Conservation (phyloP, 805 yeast species). For the Yarrowia osloensis region DNA sequence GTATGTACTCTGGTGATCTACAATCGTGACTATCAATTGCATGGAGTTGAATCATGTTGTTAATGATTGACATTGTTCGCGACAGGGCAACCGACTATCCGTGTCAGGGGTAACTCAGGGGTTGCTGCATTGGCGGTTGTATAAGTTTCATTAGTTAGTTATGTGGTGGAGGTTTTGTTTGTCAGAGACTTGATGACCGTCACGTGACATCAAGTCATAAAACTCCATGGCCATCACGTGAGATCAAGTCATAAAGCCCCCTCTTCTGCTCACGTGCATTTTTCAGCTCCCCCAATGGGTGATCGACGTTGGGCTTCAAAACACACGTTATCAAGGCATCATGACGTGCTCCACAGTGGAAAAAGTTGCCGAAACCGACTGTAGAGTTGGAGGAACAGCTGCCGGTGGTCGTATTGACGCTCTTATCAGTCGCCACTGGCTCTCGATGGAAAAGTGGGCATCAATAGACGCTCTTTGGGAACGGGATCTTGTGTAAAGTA, state of each 20-base stretch:
- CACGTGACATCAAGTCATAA: no score
- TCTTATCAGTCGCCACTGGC: not conserved
- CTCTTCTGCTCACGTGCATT: no score
- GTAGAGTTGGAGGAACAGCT: not conserved
- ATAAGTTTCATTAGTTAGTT: no score
- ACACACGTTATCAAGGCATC: constrained; percentile 14
- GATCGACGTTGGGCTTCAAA: not conserved
- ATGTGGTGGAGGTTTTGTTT: no score
- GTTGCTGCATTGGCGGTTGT: no score
- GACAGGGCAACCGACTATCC: no score
- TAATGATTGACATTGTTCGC: not conserved
- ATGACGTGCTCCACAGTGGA: not conserved
- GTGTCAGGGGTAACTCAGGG: no score
- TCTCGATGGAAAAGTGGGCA: constrained; percentile 17
- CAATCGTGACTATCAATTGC: not conserved
- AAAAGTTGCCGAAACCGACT: not conserved
- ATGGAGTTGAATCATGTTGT: not conserved
- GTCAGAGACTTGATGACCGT: no score
- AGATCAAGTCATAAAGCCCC: no score
- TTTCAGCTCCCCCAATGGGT: no score
- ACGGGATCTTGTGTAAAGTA: constrained; percentile 2
- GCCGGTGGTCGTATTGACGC: not conserved
- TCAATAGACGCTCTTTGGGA: constrained; percentile 6
- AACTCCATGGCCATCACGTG: no score
- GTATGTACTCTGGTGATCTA: not conserved